Evolutionary conservation across 345 rosid species (phyloP).

Genomic region (Rhodomyrtus tomentosa): DNA sequence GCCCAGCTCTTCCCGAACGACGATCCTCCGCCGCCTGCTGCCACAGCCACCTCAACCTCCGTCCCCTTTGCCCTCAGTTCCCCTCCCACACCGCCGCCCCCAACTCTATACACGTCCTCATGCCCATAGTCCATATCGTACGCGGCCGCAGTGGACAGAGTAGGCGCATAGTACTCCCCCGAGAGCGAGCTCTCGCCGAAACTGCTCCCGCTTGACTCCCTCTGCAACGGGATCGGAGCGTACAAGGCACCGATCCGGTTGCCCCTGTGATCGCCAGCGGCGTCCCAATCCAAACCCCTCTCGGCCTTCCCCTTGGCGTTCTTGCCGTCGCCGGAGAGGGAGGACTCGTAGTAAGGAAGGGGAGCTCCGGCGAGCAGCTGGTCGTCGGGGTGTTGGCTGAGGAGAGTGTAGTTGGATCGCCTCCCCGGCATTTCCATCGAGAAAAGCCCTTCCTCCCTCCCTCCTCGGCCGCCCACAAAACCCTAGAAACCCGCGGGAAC

Average conservation of each 20-base stretch:
- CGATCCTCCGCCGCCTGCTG: slow-evolving; percentile 19
- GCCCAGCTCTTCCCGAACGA: slow-evolving; percentile 95
- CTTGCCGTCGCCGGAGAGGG: slow-evolving; percentile 46
- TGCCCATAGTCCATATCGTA: slow-evolving; percentile 59
- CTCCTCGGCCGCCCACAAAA: background rate
- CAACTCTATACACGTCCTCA: slow-evolving; percentile 36
- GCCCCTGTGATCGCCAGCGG: slow-evolving; percentile 32
- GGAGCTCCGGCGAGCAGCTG: slow-evolving; percentile 42
- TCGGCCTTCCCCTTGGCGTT: slow-evolving; percentile 29
- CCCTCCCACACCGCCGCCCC: slow-evolving; percentile 16
- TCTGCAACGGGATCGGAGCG: slow-evolving; percentile 55
- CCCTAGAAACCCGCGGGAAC: slow-evolving; percentile 29
- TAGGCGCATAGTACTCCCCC: slow-evolving; percentile 71
- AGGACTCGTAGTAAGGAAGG: slow-evolving; percentile 43
- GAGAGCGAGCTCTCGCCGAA: slow-evolving; percentile 92
- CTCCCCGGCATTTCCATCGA: slow-evolving; percentile 80
- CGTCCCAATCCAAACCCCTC: slow-evolving; percentile 63
- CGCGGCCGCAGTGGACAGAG: slow-evolving; percentile 43
- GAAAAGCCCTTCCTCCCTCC: background rate
- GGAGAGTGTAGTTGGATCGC: slow-evolving; percentile 81
- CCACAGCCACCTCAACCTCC: slow-evolving; percentile 8
- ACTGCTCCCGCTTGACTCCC: slow-evolving; percentile 98
- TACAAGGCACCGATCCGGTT: slow-evolving; percentile 43
- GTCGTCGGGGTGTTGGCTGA: slow-evolving; percentile 73
- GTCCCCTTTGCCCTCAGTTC: slow-evolving; percentile 31